Evolutionary conservation across 108 stramenopile genomes (phyloP).

Genomic region (Fistulifera pelliculosa): DNA sequence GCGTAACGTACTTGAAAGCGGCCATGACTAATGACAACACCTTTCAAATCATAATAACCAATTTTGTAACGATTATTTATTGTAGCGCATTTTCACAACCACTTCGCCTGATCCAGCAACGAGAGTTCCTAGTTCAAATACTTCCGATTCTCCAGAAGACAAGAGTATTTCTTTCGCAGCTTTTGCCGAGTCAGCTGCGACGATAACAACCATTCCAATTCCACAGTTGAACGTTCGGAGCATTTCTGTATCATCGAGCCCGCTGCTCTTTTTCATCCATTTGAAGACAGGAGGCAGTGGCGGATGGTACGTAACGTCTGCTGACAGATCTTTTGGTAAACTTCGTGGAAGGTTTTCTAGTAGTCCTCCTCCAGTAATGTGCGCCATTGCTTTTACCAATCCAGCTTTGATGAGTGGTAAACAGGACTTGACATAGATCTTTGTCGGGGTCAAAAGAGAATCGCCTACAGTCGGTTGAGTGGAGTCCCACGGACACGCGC

Average conservation of each 20-base stretch:
- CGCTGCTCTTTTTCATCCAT: constrained; percentile 88
- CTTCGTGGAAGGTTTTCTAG: constrained; percentile 95
- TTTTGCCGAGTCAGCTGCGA: constrained; percentile 50
- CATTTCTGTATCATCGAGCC: constrained; percentile 88
- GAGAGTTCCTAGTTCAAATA: constrained; percentile 65
- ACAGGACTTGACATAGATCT: constrained; percentile 90
- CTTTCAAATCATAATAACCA: no score
- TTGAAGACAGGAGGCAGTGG: constrained; percentile 83
- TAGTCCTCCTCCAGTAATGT: constrained; percentile 97
- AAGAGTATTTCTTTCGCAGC: constrained; percentile 60
- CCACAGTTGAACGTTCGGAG: constrained; percentile 97
- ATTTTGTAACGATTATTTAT: no score
- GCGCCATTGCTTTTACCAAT: constrained; percentile 85
- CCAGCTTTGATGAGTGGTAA: constrained; percentile 77
- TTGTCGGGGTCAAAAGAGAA: constrained; percentile 88
- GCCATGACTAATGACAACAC: no score
- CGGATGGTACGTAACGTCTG: constrained; percentile 79
- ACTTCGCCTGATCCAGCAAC: constrained; percentile 27
- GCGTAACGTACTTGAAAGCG: no score
- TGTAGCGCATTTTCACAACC: neutral
- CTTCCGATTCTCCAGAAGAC: constrained; percentile 57
- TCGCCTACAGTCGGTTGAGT: constrained; percentile 70
- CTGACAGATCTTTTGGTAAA: constrained; percentile 76
- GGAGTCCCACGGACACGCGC: constrained; percentile 84
- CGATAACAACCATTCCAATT: constrained; percentile 94